Conservation (phyloP, 2,329 filamentous ascomycete species). For the Taxawa tesnikishii region DNA sequence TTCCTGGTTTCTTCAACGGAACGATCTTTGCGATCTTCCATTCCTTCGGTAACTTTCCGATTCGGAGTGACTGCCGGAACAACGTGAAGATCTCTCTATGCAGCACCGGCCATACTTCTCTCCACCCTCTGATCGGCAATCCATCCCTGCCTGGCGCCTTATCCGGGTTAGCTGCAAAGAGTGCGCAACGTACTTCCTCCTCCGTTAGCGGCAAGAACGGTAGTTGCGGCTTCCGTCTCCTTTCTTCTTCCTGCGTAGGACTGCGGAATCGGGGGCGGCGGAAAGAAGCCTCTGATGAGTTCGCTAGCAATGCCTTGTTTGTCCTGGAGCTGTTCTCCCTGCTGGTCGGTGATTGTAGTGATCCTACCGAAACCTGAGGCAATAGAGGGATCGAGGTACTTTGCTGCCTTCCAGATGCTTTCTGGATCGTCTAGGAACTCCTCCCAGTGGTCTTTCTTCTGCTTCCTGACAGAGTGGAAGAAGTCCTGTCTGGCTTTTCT, state of each 20-base stretch:
- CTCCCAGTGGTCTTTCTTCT: conserved; percentile 1
- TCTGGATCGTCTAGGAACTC: conserved; percentile 4
- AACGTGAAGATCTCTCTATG: conserved; percentile 12
- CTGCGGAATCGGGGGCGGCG: conserved; percentile 1
- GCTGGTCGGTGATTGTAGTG: background rate
- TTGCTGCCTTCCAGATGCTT: conserved; percentile 3
- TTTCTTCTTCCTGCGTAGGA: background rate
- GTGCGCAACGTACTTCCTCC: background rate
- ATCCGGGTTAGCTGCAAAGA: conserved; percentile 5
- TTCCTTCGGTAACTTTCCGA: conserved; percentile 12
- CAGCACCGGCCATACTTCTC: conserved; percentile 13
- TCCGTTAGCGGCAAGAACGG: background rate
- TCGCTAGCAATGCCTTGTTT: conserved; percentile 3
- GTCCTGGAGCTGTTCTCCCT: conserved; percentile 2
- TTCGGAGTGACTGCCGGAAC: conserved; percentile 11
- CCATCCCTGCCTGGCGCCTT: conserved; percentile 9
- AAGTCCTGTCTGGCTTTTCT: conserved; percentile 14
- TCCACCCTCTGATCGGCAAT: conserved; percentile 11
- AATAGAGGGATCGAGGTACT: conserved; percentile 1
- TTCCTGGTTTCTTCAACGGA: conserved; percentile 15
- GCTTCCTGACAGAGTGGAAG: conserved; percentile 1
- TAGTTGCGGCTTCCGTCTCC: too few relatives aligned
- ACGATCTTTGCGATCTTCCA: conserved; percentile 16
- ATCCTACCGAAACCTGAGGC: conserved; percentile 3
- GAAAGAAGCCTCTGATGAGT: conserved; percentile 5